phyloP scores from a whole-genome alignment of 768 basidiomycete genomes.

The Lactarius hatsudake region DNA sequence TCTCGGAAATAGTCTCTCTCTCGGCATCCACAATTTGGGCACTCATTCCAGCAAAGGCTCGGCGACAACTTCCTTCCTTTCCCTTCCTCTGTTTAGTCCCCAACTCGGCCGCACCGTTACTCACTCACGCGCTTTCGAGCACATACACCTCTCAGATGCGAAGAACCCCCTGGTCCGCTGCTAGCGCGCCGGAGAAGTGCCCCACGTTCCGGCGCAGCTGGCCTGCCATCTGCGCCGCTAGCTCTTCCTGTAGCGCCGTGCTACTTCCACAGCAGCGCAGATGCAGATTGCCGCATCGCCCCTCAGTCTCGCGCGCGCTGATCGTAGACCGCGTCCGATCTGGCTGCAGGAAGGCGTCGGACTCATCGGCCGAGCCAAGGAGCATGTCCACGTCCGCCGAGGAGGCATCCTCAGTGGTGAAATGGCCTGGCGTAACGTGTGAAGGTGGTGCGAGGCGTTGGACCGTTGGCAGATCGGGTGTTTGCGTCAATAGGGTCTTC shows the following conservation, averaged over 20 bases:
- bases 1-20: no score
- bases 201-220: conserved; percentile 82
- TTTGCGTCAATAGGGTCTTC: no score
- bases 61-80: no score
- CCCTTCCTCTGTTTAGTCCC: no score
- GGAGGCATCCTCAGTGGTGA: background rate
- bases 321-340: conserved; percentile 9
- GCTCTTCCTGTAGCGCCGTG: background rate
- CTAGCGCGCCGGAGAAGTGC: conserved; percentile 71
- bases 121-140: no score
- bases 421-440: conserved; percentile 25
- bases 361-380: conserved; percentile 1
- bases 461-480: conserved; percentile 35
- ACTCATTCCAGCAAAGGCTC: no score
- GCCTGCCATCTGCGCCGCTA: conserved; percentile 67
- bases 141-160: no score
- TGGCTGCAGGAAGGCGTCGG: conserved; percentile 34
- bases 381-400: conserved; percentile 12
- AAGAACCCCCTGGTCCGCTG: conserved; percentile 70
- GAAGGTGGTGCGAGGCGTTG: conserved; percentile 34
- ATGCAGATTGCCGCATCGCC: conserved; percentile 32
- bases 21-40: no score
- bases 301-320: background rate
- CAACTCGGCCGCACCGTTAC: no score
- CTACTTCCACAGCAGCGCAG: conserved; percentile 52